Evolutionary conservation across 179 eudicot species (phyloP).

Genomic region (Silene noctiflora): DNA sequence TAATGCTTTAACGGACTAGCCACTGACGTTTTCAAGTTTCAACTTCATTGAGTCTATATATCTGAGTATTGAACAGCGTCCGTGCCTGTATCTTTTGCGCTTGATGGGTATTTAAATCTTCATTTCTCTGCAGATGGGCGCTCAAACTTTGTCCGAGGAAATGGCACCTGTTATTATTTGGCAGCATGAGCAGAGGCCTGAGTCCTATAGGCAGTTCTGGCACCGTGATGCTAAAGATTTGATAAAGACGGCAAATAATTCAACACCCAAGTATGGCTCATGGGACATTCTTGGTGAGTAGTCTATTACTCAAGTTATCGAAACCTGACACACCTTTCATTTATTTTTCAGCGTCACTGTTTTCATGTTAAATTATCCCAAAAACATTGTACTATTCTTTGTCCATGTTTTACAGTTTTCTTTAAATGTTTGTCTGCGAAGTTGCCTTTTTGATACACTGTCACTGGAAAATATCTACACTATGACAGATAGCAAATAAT

Average conservation of each 20-base stretch:
- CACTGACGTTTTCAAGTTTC: too few species aligned
- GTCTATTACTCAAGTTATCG: neutral
- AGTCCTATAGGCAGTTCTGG: slow-evolving; percentile 65
- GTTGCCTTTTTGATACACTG: too few species aligned
- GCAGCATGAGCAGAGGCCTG: slow-evolving; percentile 72
- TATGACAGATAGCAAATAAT: too few species aligned
- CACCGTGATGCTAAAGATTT: slow-evolving; percentile 43
- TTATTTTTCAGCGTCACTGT: neutral
- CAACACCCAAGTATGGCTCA: slow-evolving; percentile 37
- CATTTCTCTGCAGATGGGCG: slow-evolving; percentile 61
- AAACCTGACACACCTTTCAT: neutral
- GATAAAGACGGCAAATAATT: slow-evolving; percentile 37
- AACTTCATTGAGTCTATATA: slow-evolving; percentile 5
- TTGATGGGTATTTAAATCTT: neutral
- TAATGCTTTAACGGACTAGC: too few species aligned
- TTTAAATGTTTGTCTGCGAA: too few species aligned
- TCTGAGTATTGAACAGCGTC: too few species aligned
- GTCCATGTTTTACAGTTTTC: neutral
- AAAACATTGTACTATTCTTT: neutral
- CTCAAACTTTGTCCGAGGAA: slow-evolving; percentile 82
- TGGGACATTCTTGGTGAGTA: slow-evolving; percentile 78
- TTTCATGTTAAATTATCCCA: neutral
- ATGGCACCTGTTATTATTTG: slow-evolving; percentile 90
- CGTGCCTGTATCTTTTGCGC: neutral
- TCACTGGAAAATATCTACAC: too few species aligned